Evolutionary conservation across 805 yeast species (phyloP), one percentile per base, ranked within the genome.

Genomic region (Barnettozyma pratensis): DNA sequence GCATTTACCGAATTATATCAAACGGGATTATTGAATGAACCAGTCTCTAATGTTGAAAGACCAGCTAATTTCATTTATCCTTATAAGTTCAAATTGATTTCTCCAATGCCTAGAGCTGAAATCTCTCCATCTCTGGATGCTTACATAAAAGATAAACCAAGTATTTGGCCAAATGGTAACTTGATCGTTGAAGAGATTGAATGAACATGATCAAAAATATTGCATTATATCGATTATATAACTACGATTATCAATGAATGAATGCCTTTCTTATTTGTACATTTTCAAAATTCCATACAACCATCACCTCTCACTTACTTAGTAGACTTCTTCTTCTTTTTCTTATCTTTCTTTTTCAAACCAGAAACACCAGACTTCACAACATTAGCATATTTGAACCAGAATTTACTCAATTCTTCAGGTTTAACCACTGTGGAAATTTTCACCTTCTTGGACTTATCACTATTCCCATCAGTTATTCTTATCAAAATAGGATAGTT

Each of bases 341-440:
- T 82, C 73, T 87, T 88, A 51, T 86, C 88, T 71, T 87, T 89
- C 77, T 85, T 87, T 62, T 81, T 77, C 64, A 91, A 74, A 1
- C 96, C 96, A 4, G 70, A 70, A 65, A 87, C 80, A 5, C 94
- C 91, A 26, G 72, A 62, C 62, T 87, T 90, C 48, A 90, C 72
- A 0, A 77, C 77, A 39, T 79, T 80, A 1, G 87, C 68, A 66
- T 90, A 91, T 28, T 80, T 81, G 39, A 66, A 64, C 97, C 97
- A 91, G 64, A 91, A 91, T 50, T 70, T 64, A 53, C 83, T 87
- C 54, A 91, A 70, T 4, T 76, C 67, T 1, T 72, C 76, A 1
- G 81, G 70, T 29, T 77, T 76, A 6, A 91, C 90, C 10, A 83
- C 78, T 0, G 97, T 90, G 29, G 90, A 80, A 32, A 84, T 63